A percentile compares a stretch with the other conserved stretches of the same genome.
Conservation (phyloP, 495 filamentous ascomycete species). For the Gamarada debralockiae region DNA sequence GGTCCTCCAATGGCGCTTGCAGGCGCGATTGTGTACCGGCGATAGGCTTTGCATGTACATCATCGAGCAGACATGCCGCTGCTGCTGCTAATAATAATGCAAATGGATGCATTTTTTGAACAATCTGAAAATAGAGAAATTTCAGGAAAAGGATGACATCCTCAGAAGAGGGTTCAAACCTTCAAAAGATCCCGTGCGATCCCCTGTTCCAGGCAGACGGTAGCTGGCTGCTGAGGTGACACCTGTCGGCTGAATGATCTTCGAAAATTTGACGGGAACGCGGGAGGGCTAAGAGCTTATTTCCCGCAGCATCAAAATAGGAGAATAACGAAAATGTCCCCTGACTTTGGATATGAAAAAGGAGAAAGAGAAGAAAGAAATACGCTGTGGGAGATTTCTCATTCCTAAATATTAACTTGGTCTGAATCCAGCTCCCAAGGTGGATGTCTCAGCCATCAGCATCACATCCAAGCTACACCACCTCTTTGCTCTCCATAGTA, state of each 20-base stretch:
- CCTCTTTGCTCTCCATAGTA: neutral
- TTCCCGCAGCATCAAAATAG: neutral
- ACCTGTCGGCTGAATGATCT: no score
- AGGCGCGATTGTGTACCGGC: constrained; percentile 7
- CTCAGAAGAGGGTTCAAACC: neutral
- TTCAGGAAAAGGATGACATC: constrained; percentile 1
- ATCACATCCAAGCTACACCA: neutral
- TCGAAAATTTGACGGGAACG: neutral
- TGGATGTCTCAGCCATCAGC: constrained; percentile 16
- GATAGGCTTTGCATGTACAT: constrained; percentile 13
- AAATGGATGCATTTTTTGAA: constrained; percentile 16
- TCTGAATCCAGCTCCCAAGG: constrained; percentile 5
- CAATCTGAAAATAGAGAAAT: constrained; percentile 10
- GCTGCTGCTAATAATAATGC: constrained; percentile 13
- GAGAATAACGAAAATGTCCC: neutral
- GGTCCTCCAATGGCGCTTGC: constrained; percentile 25
- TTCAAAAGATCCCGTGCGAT: no score
- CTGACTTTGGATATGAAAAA: no score
- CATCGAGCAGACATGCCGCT: constrained; percentile 11
- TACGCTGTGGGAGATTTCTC: neutral
- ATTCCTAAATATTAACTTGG: neutral
- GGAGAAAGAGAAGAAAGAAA: neutral
- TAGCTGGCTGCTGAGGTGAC: neutral
- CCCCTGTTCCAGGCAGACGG: neutral
- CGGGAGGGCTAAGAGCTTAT: neutral